These are phyloP conservation scores for Cajanus cajan DNA, from an alignment of 306 rosid species.

Conservation along the genomic window DNA sequence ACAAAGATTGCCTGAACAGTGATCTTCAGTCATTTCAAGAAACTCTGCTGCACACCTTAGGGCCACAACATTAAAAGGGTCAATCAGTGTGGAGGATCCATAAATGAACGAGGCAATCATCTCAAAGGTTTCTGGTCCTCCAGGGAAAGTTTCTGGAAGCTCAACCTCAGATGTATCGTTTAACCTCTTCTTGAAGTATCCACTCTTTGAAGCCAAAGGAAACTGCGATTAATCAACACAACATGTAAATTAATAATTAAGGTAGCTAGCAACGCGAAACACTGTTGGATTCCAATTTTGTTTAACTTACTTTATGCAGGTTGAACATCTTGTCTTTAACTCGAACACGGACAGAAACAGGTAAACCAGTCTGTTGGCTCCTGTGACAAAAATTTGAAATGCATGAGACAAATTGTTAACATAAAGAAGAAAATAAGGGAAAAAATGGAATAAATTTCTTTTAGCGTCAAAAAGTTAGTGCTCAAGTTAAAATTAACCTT, in stretches of 20 bases:
- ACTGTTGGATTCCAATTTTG: neutral
- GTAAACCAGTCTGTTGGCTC: constrained; percentile 91
- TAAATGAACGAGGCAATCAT: constrained; percentile 73
- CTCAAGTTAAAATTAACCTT: too few species aligned
- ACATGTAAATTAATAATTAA: neutral
- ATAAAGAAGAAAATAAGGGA: too few species aligned
- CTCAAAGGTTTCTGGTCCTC: constrained; percentile 83
- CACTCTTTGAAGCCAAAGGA: constrained; percentile 73
- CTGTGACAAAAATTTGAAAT: constrained; percentile 42
- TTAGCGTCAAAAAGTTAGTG: too few species aligned
- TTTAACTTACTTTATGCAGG: constrained; percentile 64
- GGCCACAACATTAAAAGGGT: constrained; percentile 76
- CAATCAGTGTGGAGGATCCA: constrained; percentile 72
- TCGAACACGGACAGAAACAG: constrained; percentile 61
- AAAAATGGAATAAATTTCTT: too few species aligned
- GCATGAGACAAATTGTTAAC: neutral
- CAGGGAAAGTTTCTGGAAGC: constrained; percentile 74
- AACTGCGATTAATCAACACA: constrained; percentile 43
- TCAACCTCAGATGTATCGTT: constrained; percentile 57
- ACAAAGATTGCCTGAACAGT: constrained; percentile 63
- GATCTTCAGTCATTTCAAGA: constrained; percentile 83
- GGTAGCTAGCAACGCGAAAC: neutral
- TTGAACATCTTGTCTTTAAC: constrained; percentile 60
- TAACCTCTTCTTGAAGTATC: constrained; percentile 68
- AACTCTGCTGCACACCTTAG: constrained; percentile 83